Evolutionary conservation across 441 rosid genomes (phyloP), one percentile per base, ranked within the genome.

Genomic region (Macaranga tanarius): DNA sequence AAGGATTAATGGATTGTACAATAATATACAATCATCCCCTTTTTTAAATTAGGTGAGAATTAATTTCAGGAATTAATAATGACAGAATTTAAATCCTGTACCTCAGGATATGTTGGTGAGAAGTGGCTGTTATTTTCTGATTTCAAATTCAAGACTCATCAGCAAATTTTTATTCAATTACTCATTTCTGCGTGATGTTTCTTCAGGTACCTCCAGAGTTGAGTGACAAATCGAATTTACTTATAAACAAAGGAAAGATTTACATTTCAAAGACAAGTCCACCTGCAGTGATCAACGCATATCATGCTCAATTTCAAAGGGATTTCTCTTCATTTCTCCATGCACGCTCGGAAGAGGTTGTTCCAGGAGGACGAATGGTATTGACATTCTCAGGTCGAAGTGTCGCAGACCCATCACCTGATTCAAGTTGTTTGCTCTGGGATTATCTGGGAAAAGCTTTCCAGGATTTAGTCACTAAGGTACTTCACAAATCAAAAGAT

Each of bases 391-490:
- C 47, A 47, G 86, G 83, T 25, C 80, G 86, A 76, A 78, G 65
- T 45, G n/a, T 65, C 3, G 66, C 72, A 15, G 84, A 87, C 57
- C 83, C 83, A 1, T 11, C 83, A 12, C 25, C 77, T 0, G 84
- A 77, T 10, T 84, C 76, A 69, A 82, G 74, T 62, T 83, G 84
- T 69, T 75, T 77, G 23, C 69, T 80, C 0, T 83, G 86, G 87
- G 86, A 87, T 68, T 85, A 83, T 79, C n/a, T 85, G 45, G 86
- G 84, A 74, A 71, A 58, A 50, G 87, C 87, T 31, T 75, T 87
- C 70, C 87, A 83, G 74, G 80, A 70, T 51, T 75, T 85, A 60
- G 87, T 83, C 54, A 65, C 65, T 12, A 57, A 81, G 86, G 89
- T 80, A 77, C 5, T 3, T 23, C 5, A 22, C 31, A 16, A 20